Evolutionary conservation across 352 stramenopile species (phyloP), one percentile per base, ranked within the genome.

Genomic region (Elongisporangium prolatum): DNA sequence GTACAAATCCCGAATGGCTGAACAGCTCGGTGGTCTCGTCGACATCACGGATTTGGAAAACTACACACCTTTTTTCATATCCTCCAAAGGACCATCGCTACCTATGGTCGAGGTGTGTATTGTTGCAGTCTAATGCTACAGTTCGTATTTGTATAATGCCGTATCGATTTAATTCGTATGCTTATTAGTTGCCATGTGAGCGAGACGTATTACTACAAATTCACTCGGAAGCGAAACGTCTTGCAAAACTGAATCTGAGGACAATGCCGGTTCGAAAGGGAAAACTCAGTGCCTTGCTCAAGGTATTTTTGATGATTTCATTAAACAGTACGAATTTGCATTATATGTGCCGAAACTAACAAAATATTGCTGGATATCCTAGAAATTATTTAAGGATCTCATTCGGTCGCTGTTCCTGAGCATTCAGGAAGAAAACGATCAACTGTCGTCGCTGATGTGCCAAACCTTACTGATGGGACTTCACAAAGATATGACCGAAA

Each of bases 351-450:
- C 8, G 28, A 13, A 40, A 40, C 5, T 40, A 40, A 40, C 9
- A n/a, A n/a, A n/a, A n/a, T n/a, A n/a, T n/a, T n/a, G n/a, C 21
- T 55, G 24, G 13, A 6, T 18, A 11, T 0, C 22, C 57, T 20
- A 93, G 80, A 91, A 89, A 89, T 61, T 93, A 22, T 93, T 91
- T 60, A 78, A 83, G 55, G 77, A 91, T 37, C 69, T 89, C 24
- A 69, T 93, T 18, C 68, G 85, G 25, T 90, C 84, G 5, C 59
- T 88, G 21, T 91, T 80, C 40, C 40, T 67, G 3, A 84, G 77
- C 25, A 85, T 90, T 59, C 65, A 80, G 54, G 80, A 91, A n/a
- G 72, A 90, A 47, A 93, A 91, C 58, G 77, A 89, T 52, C 68
- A 69, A 2, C 59, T 90, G 18, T 93, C 81, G 2, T 80, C 74